phyloP scores from a whole-genome alignment of 2,329 filamentous ascomycete genomes.

The Colletotrichum magnum region DNA sequence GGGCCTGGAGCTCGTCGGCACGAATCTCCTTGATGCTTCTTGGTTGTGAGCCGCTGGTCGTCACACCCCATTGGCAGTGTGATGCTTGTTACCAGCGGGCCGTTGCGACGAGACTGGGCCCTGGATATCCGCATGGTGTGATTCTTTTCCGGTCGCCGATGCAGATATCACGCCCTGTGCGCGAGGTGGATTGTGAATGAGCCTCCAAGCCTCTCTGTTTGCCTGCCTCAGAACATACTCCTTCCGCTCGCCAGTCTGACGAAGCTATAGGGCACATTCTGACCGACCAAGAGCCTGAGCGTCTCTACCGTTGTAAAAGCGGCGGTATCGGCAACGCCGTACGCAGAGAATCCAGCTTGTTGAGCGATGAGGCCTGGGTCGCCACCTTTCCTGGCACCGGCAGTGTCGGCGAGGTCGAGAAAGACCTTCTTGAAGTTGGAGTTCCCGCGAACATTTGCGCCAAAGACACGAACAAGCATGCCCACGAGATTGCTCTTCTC shows the following conservation, averaged over 20 bases:
- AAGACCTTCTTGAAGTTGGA: constrained; percentile 76
- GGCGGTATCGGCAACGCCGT: constrained; percentile 83
- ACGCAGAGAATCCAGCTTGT: constrained; percentile 83
- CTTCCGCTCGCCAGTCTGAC: constrained; percentile 78
- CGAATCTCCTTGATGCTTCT: background rate
- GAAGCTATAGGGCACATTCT: constrained; percentile 91
- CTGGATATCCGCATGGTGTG: constrained; percentile 1
- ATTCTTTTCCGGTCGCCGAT: constrained; percentile 5
- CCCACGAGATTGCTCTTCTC: constrained; percentile 85
- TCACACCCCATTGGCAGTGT: background rate
- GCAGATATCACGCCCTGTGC: background rate
- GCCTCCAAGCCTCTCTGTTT: background rate
- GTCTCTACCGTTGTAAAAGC: constrained; percentile 90
- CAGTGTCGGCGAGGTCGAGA: constrained; percentile 80
- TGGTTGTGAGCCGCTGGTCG: background rate
- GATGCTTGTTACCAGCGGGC: background rate
- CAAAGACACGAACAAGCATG: constrained; percentile 82
- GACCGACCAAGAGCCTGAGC: constrained; percentile 81
- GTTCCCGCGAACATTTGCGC: constrained; percentile 56
- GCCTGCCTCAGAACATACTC: constrained; percentile 58
- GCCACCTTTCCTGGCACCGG: constrained; percentile 70
- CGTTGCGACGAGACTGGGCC: constrained; percentile 8
- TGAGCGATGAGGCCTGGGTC: constrained; percentile 80
- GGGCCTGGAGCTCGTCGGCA: constrained; percentile 9
- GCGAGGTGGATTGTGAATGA: background rate